Percentiles rank a stretch among this genome's conserved stretches.
Evolutionary conservation across 1,139 yeast species (phyloP).

Genomic region (Scheffersomyces stambukii): DNA sequence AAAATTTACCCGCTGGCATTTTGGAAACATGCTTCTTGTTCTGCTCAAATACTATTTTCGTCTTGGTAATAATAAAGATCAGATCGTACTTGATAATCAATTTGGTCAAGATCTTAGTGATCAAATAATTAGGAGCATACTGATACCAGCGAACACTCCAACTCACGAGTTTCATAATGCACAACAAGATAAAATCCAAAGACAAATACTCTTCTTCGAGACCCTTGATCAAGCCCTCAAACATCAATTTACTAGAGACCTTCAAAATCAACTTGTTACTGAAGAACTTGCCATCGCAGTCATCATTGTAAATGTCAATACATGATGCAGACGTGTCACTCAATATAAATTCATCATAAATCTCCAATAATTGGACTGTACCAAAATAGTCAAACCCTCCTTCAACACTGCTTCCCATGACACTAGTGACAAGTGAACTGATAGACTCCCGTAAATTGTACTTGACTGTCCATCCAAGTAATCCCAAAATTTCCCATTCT

Average conservation of each 20-base stretch:
- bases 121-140: constrained; percentile 29
- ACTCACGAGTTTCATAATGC: constrained; percentile 30
- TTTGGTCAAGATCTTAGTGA: constrained; percentile 25
- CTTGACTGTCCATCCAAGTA: constrained; percentile 40
- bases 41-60: constrained; percentile 33
- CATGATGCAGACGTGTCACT: constrained; percentile 30
- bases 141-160: constrained; percentile 45
- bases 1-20: constrained; percentile 11
- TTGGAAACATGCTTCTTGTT: constrained; percentile 16
- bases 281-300: constrained; percentile 24
- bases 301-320: constrained; percentile 28
- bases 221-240: constrained; percentile 20
- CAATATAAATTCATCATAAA: constrained; percentile 38
- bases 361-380: constrained; percentile 32
- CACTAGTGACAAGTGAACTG: constrained; percentile 38
- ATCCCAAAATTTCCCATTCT: constrained; percentile 42
- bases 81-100: constrained; percentile 29
- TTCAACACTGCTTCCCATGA: constrained; percentile 26
- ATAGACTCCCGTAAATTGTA: constrained; percentile 36
- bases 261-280: constrained; percentile 34
- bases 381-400: constrained; percentile 41
- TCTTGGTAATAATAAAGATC: constrained; percentile 26
- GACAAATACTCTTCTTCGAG: constrained; percentile 27
- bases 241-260: constrained; percentile 16
- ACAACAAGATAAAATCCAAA: constrained; percentile 32